Evolutionary conservation across 306 rosid genomes (phyloP).

Genomic region (Betula pendula): DNA sequence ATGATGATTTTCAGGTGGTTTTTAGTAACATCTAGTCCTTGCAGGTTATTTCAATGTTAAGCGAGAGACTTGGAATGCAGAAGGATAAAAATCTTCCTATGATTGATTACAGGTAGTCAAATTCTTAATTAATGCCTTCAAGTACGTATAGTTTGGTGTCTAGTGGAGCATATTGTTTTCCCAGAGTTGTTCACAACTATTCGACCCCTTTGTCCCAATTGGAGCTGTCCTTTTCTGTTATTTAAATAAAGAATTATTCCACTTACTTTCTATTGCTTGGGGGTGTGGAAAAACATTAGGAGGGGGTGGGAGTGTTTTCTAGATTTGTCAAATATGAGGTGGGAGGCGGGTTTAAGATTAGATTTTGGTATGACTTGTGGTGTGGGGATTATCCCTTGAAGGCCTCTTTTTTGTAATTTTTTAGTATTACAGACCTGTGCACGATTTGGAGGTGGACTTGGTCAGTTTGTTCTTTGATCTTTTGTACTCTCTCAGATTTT

Average conservation of each 20-base stretch:
- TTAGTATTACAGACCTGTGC: too few relatives aligned
- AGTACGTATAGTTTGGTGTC: conserved; percentile 18
- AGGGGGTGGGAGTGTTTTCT: too few relatives aligned
- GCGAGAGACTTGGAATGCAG: conserved; percentile 65
- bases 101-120: conserved; percentile 77
- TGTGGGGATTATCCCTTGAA: too few relatives aligned
- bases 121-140: conserved; percentile 22
- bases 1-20: conserved; percentile 14
- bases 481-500: too few relatives aligned
- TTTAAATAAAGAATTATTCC: not conserved
- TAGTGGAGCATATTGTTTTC: not conserved
- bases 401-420: too few relatives aligned
- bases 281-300: too few relatives aligned
- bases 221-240: not conserved
- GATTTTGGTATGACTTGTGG: too few relatives aligned
- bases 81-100: conserved; percentile 55
- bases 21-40: conserved; percentile 26
- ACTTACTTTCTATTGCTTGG: not conserved
- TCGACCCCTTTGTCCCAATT: not conserved
- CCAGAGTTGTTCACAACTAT: not conserved
- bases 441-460: too few relatives aligned
- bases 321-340: too few relatives aligned
- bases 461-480: too few relatives aligned
- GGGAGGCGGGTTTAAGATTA: too few relatives aligned
- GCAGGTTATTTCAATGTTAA: conserved; percentile 76